Base-by-base conservation (phyloP, 208 protist genomes). In the Leptomonas pyrrhocoris region DNA sequence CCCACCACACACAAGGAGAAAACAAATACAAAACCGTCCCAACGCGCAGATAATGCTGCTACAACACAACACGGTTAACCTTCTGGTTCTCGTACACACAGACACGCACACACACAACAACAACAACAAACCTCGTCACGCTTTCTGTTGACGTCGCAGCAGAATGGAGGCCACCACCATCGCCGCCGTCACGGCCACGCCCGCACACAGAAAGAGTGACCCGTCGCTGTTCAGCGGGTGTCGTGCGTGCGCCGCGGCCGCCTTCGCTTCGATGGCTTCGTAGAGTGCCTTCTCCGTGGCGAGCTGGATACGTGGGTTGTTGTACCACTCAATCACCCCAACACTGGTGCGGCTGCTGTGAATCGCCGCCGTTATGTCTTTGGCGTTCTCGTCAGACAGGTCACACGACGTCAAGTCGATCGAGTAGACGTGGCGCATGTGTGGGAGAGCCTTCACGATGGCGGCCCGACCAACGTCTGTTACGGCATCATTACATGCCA, bases 401-500 rank as follows among this genome's bases (percentile, higher is more conserved):
- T 92, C 75, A 61, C 81, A 93, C 9, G 88, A 92, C 53, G 85
- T 92, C 27, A 96, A 74, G 69, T 94, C 88, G 46, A 96, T 72
- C 8, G 65, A 80, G 13, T 80, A 58, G 36, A 96, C 67, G 63
- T 84, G 49, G 12, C 68, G 59, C 80, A 89, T 86, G 28, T 59
- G 25, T 1, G 71, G 49, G 21, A 84, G 73, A 28, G 70, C 57
- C 48, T 75, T 36, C 57, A 85, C 84, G 18, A 96, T 61, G 21
- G 80, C 80, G 0, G 64, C 60, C 1, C 87, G 73, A 0, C 89
- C 92, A 1, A 45, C 76, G 27, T 89, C 84, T 1, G 80, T 79
- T n/a, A 93, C 77, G 3, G 60, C 59, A n/a, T 78, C 53, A 67
- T 94, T 96, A 68, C 88, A 89, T 23, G 84, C 86, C 8, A 96